A percentile compares a stretch with the other conserved stretches of the same genome.
Conservation (phyloP, 352 stramenopile species). For the Phytophthora multivora region DNA sequence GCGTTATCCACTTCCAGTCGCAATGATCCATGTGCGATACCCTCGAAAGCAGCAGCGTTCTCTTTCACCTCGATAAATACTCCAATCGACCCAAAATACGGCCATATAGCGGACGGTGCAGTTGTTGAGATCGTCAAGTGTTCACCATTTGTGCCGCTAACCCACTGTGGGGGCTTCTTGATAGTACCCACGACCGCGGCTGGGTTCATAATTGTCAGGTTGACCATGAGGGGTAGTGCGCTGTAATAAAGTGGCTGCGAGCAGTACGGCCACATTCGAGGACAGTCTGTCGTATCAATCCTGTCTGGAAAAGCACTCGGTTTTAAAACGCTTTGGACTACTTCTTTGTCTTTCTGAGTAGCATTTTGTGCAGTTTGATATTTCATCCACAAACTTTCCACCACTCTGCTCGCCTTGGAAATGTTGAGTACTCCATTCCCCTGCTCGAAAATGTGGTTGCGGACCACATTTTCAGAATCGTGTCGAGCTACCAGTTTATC, state of each 20-base stretch:
- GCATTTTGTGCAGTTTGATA: slow-evolving; percentile 31
- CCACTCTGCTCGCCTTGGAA: slow-evolving; percentile 50
- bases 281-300: slow-evolving; percentile 79
- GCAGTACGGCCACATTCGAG: slow-evolving; percentile 89
- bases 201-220: slow-evolving; percentile 86
- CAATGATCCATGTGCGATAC: slow-evolving; percentile 48
- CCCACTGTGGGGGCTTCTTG: slow-evolving; percentile 55
- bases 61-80: slow-evolving; percentile 74
- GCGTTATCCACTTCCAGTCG: slow-evolving; percentile 53
- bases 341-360: slow-evolving; percentile 2
- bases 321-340: slow-evolving; percentile 20
- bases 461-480: slow-evolving; percentile 47
- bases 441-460: slow-evolving; percentile 89
- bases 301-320: slow-evolving; percentile 64
- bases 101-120: slow-evolving; percentile 57
- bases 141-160: slow-evolving; percentile 52
- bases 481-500: slow-evolving; percentile 44
- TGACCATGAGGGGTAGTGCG: slow-evolving; percentile 77
- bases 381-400: slow-evolving; percentile 45
- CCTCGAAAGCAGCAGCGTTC: slow-evolving; percentile 39
- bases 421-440: slow-evolving; percentile 79
- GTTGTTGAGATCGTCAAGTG: slow-evolving; percentile 55
- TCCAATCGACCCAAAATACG: slow-evolving; percentile 72
- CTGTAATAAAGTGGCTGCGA: slow-evolving; percentile 79
- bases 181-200: slow-evolving; percentile 53